Base-by-base conservation (phyloP, 306 rosid genomes). In the Cajanus cajan region DNA sequence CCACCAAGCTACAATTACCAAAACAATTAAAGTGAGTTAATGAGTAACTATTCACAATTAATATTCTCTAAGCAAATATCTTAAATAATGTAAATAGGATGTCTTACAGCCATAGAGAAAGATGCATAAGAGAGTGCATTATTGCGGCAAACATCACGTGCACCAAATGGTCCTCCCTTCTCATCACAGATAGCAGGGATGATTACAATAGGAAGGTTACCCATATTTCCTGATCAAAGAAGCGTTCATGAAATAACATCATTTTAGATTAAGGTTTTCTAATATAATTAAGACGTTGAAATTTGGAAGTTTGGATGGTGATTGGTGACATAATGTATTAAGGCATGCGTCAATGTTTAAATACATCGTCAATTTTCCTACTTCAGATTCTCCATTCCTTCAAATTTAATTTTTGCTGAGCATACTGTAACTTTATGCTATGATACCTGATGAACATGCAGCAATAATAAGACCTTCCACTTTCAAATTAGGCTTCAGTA, bases 81-180 rank as follows among this genome's bases (percentile, higher is more conserved):
- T 19, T 11, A 36, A 50, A 65, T 73, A 50, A 65, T 73, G 54
- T 5, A 45, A 66, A 67, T 37, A 73, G 15, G 50, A 58, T 43
- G 51, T 28, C 57, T 75, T 88, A 94, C 99, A 78, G 99, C 97
- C 98, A 91, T 93, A 66, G 99, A 96, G 83, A 93, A 93, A 47
- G 99, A 87, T 52, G 90, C 93, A 52, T 96, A 96, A 15, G 99
- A 88, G 82, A 91, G 88, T 63, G 91, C 99, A 44, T 81, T 36
- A 12, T 58, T 68, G 45, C 18, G 76, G 40, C 99, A 96, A 69
- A 71, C 45, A 15, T 69, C 68, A 24, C 8, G 85, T 36, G 80
- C 58, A 28, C 99, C 98, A 57, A 96, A 93, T 37, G 99, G 99
- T 21, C 85, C 90, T 62, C 93, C 96, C 5, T 78, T 88, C 76